Evolutionary conservation across 768 basidiomycete genomes (phyloP).

Genomic region (Tulasnella calospora): DNA sequence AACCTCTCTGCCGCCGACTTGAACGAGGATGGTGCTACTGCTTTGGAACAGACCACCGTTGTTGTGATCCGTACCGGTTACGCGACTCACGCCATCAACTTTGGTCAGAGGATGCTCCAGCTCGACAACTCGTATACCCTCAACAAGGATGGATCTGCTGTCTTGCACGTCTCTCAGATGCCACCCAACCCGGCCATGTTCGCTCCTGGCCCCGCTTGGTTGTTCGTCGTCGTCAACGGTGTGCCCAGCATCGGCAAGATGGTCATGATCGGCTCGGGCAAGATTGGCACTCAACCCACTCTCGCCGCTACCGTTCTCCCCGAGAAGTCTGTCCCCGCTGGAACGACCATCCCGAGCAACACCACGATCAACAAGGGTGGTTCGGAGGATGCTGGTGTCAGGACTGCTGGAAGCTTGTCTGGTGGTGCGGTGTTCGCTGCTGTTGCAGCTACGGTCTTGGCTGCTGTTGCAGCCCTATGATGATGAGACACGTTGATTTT

Average conservation of each 20-base stretch:
- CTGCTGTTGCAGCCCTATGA: not conserved
- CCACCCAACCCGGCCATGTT: slow-evolving; percentile 64
- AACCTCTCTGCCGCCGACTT: slow-evolving; percentile 37
- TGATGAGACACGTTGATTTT: not conserved
- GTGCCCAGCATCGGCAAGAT: slow-evolving; percentile 59
- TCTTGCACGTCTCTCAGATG: slow-evolving; percentile 53
- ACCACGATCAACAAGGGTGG: not conserved
- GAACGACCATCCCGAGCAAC: slow-evolving; percentile 22
- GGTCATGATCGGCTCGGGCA: slow-evolving; percentile 66
- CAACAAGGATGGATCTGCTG: slow-evolving; percentile 41
- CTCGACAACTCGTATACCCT: slow-evolving; percentile 48
- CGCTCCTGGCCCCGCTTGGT: slow-evolving; percentile 76
- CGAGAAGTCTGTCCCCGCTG: slow-evolving; percentile 12
- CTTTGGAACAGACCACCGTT: slow-evolving; percentile 48
- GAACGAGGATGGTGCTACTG: slow-evolving; percentile 42
- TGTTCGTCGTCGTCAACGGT: slow-evolving; percentile 62
- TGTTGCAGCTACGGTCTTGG: slow-evolving; percentile 11
- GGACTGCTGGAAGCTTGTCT: not conserved
- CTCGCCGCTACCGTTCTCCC: slow-evolving; percentile 15
- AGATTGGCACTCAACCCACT: slow-evolving; percentile 25
- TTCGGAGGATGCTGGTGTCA: not conserved
- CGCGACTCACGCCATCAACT: slow-evolving; percentile 42
- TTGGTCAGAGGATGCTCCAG: slow-evolving; percentile 53
- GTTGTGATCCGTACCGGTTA: slow-evolving; percentile 46
- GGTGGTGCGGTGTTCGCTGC: not conserved